Percentiles rank a stretch among this genome's conserved stretches.
Evolutionary conservation across 768 basidiomycete genomes (phyloP).

Genomic region (Mycena crocata): DNA sequence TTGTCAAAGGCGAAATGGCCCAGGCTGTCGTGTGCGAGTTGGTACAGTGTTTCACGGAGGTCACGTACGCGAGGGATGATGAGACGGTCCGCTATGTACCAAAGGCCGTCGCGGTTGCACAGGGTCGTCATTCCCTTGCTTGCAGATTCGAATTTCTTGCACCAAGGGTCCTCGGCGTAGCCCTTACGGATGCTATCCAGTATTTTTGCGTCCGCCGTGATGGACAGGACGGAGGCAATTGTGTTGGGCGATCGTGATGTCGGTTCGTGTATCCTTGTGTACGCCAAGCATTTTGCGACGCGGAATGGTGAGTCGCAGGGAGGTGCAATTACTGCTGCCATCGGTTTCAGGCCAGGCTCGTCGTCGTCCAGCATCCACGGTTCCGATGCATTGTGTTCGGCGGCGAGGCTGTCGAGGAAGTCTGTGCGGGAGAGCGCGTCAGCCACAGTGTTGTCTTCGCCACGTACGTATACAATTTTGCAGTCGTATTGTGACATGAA

Average conservation of each 20-base stretch:
- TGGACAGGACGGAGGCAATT: background rate
- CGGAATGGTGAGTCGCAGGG: background rate
- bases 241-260: background rate
- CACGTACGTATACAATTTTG: conserved; percentile 53
- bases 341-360: background rate
- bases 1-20: conserved; percentile 52
- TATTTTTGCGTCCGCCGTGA: no score
- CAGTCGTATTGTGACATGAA: no score
- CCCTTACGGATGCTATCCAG: no score
- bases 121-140: background rate
- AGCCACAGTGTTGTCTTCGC: conserved; percentile 47
- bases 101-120: conserved; percentile 27
- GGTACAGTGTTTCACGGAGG: conserved; percentile 36
- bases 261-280: background rate
- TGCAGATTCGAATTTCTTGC: background rate
- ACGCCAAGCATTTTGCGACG: background rate
- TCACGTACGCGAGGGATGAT: conserved; percentile 38
- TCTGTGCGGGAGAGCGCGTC: conserved; percentile 49
- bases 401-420: background rate
- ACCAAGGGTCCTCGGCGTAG: no score
- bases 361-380: background rate
- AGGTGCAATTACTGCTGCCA: background rate
- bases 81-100: conserved; percentile 37
- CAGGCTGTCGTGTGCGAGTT: no score
- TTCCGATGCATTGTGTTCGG: no score